Evolutionary conservation across 805 yeast species (phyloP).

Genomic region (Schizosaccharomyces japonicus): DNA sequence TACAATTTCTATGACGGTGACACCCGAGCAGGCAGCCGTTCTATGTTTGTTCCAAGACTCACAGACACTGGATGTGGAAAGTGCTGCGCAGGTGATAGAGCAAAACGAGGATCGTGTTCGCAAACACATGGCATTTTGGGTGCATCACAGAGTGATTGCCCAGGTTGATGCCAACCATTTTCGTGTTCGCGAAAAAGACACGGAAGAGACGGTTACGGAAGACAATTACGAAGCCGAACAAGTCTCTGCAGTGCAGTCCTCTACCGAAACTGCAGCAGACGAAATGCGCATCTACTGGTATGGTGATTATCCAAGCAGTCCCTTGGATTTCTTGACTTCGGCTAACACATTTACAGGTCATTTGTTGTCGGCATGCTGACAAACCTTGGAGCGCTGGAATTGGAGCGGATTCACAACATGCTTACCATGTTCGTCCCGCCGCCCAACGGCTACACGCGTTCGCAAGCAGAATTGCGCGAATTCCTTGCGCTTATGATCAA

Average conservation of each 20-base stretch:
- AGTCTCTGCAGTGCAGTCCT: slow-evolving; percentile 12
- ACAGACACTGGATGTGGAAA: slow-evolving; percentile 15
- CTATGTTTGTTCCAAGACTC: slow-evolving; percentile 24
- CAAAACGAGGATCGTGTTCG: slow-evolving; percentile 23
- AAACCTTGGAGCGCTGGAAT: slow-evolving; percentile 28
- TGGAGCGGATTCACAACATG: slow-evolving; percentile 29
- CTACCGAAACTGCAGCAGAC: slow-evolving; percentile 12
- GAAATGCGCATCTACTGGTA: slow-evolving; percentile 3
- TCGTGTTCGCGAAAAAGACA: neutral
- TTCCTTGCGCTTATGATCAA: slow-evolving; percentile 23
- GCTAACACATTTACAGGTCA: slow-evolving; percentile 17
- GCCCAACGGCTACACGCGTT: slow-evolving; percentile 21
- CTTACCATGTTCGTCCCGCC: slow-evolving; percentile 32
- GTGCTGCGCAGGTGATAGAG: slow-evolving; percentile 18
- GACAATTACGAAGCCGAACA: slow-evolving; percentile 7
- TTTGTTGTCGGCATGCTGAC: slow-evolving; percentile 33
- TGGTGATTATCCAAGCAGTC: neutral
- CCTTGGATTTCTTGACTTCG: neutral
- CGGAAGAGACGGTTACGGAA: neutral
- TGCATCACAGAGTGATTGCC: slow-evolving; percentile 28
- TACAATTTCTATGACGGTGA: slow-evolving; percentile 23
- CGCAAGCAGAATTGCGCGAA: slow-evolving; percentile 21
- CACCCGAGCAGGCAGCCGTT: slow-evolving; percentile 49
- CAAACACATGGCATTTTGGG: slow-evolving; percentile 37
- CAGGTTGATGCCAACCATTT: slow-evolving; percentile 8